A percentile compares a stretch with the other conserved stretches of the same genome.
These are phyloP conservation scores for Stagonosporopsis tanaceti DNA, from an alignment of 2,329 filamentous ascomycete genomes.

Conservation along the genomic window DNA sequence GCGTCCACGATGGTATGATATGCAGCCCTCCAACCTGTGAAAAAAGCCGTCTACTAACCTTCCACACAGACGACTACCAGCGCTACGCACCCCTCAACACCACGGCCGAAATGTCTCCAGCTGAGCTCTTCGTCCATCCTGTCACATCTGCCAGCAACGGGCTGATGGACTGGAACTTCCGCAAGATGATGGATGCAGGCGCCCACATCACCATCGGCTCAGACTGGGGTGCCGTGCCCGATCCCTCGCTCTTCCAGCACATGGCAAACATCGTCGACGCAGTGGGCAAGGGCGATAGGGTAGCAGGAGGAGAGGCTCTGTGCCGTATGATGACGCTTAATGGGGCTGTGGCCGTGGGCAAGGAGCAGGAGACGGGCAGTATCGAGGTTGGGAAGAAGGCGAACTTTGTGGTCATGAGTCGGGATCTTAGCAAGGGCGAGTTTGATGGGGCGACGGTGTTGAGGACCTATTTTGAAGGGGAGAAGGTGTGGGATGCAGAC, in stretches of 20 bases:
- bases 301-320: conserved; percentile 21
- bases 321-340: conserved; percentile 39
- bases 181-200: conserved; percentile 32
- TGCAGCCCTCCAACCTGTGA: neutral
- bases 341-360: conserved; percentile 39
- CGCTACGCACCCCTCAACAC: conserved; percentile 40
- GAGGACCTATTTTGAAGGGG: conserved; percentile 41
- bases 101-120: conserved; percentile 48
- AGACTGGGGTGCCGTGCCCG: conserved; percentile 29
- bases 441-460: conserved; percentile 39
- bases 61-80: conserved; percentile 32
- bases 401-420: conserved; percentile 43
- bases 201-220: conserved; percentile 45
- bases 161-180: conserved; percentile 41
- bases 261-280: conserved; percentile 23
- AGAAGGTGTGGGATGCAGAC: conserved; percentile 16
- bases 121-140: conserved; percentile 34
- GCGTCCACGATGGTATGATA: conserved; percentile 27
- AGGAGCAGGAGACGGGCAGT: conserved; percentile 36
- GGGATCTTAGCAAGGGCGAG: conserved; percentile 39
- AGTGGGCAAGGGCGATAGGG: conserved; percentile 20
- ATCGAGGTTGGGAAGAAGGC: conserved; percentile 45
- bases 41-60: neutral
- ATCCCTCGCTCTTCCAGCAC: conserved; percentile 26
- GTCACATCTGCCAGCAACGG: conserved; percentile 17